Conservation (phyloP, 192 early-diverging fungal genomes). For the Mortierella antarctica region DNA sequence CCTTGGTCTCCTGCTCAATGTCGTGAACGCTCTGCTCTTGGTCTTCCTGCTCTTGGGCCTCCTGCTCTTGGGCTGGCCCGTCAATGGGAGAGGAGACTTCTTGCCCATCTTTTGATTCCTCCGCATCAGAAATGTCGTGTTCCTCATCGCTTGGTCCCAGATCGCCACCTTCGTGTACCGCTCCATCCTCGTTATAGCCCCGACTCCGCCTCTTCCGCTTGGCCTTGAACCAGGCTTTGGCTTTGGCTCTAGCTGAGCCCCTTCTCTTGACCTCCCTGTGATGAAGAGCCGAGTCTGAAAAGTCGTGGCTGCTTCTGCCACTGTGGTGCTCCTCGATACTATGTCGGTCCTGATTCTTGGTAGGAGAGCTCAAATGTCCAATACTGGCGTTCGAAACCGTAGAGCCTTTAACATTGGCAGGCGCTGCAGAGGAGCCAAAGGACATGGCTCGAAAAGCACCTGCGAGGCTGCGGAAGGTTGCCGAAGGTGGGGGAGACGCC, state of each 20-base stretch:
- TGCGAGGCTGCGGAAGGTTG: constrained; percentile 33
- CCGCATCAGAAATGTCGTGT: no score
- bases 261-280: constrained; percentile 32
- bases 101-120: no score
- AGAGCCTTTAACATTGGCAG: not conserved
- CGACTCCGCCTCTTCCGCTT: constrained; percentile 30
- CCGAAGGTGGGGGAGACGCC: constrained; percentile 17
- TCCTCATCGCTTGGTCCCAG: not conserved
- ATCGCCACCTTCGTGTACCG: not conserved
- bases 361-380: not conserved
- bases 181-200: not conserved
- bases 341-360: not conserved
- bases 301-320: constrained; percentile 24
- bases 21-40: not conserved
- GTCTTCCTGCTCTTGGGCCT: constrained; percentile 2
- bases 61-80: not conserved
- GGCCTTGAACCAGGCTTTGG: constrained; percentile 48
- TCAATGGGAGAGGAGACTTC: not conserved
- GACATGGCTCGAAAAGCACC: constrained; percentile 45
- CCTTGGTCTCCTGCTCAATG: not conserved
- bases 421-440: constrained; percentile 17
- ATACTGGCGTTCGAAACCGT: not conserved
- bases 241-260: constrained; percentile 32
- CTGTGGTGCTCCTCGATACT: constrained; percentile 15
- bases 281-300: constrained; percentile 20